phyloP scores from a whole-genome alignment of 352 stramenopile species.

The Phytophthora ohioensis region DNA sequence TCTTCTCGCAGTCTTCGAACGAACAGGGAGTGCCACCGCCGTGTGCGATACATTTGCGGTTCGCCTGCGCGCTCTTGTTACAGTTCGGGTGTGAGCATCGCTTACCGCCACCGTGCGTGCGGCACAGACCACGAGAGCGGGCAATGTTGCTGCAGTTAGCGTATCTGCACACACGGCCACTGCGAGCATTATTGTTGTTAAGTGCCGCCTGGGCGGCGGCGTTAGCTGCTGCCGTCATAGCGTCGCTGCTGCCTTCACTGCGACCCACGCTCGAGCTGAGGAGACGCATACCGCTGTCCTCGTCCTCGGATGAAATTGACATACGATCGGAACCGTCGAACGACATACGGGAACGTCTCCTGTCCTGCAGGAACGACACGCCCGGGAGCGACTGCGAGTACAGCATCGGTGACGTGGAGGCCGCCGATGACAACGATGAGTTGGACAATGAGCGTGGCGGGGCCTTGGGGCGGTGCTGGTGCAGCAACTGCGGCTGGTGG shows the following conservation, averaged over 20 bases:
- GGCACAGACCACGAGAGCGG: slow-evolving; percentile 77
- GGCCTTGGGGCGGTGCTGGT: slow-evolving; percentile 38
- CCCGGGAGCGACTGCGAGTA: slow-evolving; percentile 81
- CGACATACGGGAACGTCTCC: slow-evolving; percentile 61
- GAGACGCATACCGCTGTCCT: slow-evolving; percentile 74
- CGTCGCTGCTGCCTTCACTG: slow-evolving; percentile 44
- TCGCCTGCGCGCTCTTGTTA: slow-evolving; percentile 90
- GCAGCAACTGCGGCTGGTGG: slow-evolving; percentile 36
- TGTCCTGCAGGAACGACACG: slow-evolving; percentile 69
- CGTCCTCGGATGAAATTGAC: slow-evolving; percentile 74
- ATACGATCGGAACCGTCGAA: slow-evolving; percentile 71
- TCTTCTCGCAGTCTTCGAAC: slow-evolving; percentile 89
- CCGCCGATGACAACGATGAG: slow-evolving; percentile 52
- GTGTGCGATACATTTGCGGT: slow-evolving; percentile 90
- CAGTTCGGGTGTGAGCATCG: slow-evolving; percentile 84
- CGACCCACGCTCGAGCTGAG: slow-evolving; percentile 78
- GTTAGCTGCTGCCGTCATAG: slow-evolving; percentile 41
- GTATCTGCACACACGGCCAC: slow-evolving; percentile 80
- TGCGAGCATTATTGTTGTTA: slow-evolving; percentile 46
- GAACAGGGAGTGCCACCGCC: slow-evolving; percentile 86
- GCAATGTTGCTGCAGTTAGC: slow-evolving; percentile 90
- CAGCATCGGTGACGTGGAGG: slow-evolving; percentile 41
- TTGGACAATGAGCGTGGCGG: slow-evolving; percentile 43
- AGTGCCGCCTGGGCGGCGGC: slow-evolving; percentile 35
- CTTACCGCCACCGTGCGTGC: slow-evolving; percentile 81